These are phyloP conservation scores for Trypanosoma cruzi DNA, from an alignment of 208 protist genomes.

Conservation along the genomic window DNA sequence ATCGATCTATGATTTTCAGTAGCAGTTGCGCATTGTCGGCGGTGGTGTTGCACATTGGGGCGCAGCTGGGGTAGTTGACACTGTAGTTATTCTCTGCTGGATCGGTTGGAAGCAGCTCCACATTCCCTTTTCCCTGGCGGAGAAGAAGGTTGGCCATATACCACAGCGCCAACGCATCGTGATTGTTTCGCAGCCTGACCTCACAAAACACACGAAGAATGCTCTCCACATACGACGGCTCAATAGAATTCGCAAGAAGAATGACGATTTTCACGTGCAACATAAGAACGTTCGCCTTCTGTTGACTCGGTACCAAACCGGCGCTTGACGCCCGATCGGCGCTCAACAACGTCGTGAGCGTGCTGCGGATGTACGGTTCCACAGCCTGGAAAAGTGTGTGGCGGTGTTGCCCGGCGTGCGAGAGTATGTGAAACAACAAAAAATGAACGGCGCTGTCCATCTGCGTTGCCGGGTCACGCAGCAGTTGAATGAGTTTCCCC, in stretches of 20 bases:
- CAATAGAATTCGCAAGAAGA: conserved; percentile 70
- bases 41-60: conserved; percentile 63
- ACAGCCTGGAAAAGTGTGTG: conserved; percentile 77
- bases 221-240: conserved; percentile 84
- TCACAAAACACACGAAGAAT: conserved; percentile 82
- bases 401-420: conserved; percentile 86
- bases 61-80: conserved; percentile 76
- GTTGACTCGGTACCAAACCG: conserved; percentile 69
- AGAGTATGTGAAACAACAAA: conserved; percentile 82
- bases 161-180: conserved; percentile 89
- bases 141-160: conserved; percentile 88
- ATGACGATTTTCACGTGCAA: conserved; percentile 87
- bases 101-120: conserved; percentile 87
- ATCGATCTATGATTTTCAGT: conserved; percentile 81
- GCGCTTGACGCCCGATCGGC: conserved; percentile 50
- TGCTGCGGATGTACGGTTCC: conserved; percentile 90
- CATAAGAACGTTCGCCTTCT: conserved; percentile 89
- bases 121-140: conserved; percentile 73
- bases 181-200: conserved; percentile 79
- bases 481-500: conserved; percentile 66
- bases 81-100: conserved; percentile 88
- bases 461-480: conserved; percentile 76
- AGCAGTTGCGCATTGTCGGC: conserved; percentile 90
- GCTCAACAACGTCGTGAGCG: conserved; percentile 71
- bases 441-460: conserved; percentile 85